Evolutionary conservation across 306 rosid genomes (phyloP), one percentile per base, ranked within the genome.

Genomic region (Prunus armeniaca): DNA sequence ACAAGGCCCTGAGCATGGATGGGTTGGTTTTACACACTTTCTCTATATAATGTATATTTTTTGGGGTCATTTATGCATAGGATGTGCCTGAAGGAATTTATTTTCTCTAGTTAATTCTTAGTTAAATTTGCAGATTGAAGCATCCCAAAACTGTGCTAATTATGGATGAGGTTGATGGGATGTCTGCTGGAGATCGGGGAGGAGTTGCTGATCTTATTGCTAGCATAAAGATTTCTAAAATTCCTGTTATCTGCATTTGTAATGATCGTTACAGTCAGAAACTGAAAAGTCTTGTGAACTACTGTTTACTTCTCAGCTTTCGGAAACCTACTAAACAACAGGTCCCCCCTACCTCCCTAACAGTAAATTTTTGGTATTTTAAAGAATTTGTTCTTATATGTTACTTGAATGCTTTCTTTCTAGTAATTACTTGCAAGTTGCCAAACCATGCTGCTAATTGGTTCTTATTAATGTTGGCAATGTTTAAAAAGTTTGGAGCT

Each of bases 121-220:
- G 52, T 74, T 72, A 20, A 84, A 68, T 76, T 43, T 90, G 75
- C 90, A 95, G 97, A 89, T 78, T 91, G 54, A 89, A 86, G 83
- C 89, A 41, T 65, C 78, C 87, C 51, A 92, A 89, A 88, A 83
- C 93, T 69, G 99, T 95, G 78, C 93, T 95, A 69, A 90, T 95
- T 80, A 95, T 95, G 99, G 99, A 95, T 55, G 99, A 95, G 79
- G 99, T 95, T 75, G 97, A 95, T 84, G 99, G 99, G 84, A 92
- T 95, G 99, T 95, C 99, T 76, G 99, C 99, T 81, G 99, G 99
- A 81, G 99, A 95, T 84, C 84, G 99, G 84, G 98, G 99, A 76
- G 99, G 99, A 72, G 73, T 95, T 79, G 92, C 99, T 82, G 97
- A 92, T 86, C 96, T 95, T 71, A 92, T 95, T 86, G 90, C 92